These are phyloP conservation scores for Gastrolobium bilobum DNA, from an alignment of 306 rosid species.

Conservation along the genomic window DNA sequence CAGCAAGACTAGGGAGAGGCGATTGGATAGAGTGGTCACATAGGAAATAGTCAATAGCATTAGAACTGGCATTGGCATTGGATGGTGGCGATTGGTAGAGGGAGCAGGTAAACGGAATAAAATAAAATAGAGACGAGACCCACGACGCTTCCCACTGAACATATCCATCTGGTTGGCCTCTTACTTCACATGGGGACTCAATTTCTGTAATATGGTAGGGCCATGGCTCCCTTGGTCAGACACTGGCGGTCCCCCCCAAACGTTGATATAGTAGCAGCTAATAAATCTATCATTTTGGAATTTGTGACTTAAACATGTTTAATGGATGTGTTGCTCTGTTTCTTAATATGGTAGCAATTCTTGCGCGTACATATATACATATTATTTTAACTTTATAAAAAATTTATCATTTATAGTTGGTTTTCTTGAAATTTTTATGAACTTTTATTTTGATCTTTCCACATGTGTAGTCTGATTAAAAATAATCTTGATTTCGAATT, in stretches of 20 bases:
- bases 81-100: background rate
- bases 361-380: no score
- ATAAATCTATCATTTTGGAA: no score
- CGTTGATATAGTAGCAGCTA: no score
- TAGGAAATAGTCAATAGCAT: slow-evolving; percentile 1
- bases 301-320: no score
- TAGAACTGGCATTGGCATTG: background rate
- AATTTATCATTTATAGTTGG: no score
- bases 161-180: slow-evolving; percentile 55
- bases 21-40: background rate
- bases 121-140: slow-evolving; percentile 28
- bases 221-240: background rate
- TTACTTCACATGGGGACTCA: slow-evolving; percentile 49
- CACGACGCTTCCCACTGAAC: slow-evolving; percentile 36
- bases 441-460: no score
- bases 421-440: no score
- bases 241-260: slow-evolving; percentile 16
- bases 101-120: background rate
- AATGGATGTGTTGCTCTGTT: no score
- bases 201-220: slow-evolving; percentile 39
- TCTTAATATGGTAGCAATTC: no score
- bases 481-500: no score
- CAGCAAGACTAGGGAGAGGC: background rate
- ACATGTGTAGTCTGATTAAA: no score
- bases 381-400: no score